Evolutionary conservation across 768 basidiomycete species (phyloP), one percentile per base, ranked within the genome.

Genomic region (Boletellus ananiceps): DNA sequence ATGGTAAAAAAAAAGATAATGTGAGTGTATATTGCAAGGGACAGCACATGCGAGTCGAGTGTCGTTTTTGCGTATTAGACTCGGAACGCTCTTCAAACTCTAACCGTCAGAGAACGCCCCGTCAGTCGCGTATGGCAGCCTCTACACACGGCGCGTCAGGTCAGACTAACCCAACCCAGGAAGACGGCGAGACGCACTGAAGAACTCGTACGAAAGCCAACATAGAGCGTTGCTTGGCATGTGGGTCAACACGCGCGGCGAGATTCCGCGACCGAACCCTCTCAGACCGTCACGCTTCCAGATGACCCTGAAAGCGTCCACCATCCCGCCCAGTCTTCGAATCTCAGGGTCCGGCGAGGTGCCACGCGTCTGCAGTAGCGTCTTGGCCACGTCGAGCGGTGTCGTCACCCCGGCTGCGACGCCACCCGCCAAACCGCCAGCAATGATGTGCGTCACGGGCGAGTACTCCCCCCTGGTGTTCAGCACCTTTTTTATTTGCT

Each of bases 191-290:
- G 45, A 44, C 93, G 73, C 66, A 95, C 93, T 96, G 80, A 96
- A 96, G 73, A 95, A 96, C 70, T 97, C 94, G 63, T 97, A 94
- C 46, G 93, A 94, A 66, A 94, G 74, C 96, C 95, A 99, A 70
- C 90, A 95, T 42, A 99, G 75, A 9, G 96, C 96, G 46, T 95
- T 96, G 64, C 90, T 93, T 6, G 96, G 96, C 84, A 97, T 90
- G 60, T 88, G 90, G 21, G 94, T 95, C 68, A 98, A 71, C 44
- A 99, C 83, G 40, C 96, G 81, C 7, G 96, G 96, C 46, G 91
- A 78, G 59, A 98, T 71, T 21, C 96, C 96, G 58, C 96, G 76
- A 46, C 76, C 74, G 61, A 98, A 92, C 0, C 96, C 96, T 62
- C 75, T 86, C 21, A 86, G 39, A 6, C 96, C 95, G 52, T 98